Percentiles rank a stretch among this genome's conserved stretches.
phyloP scores from a whole-genome alignment of 495 filamentous ascomycete species.

The Hypomontagnella submonticulosa region DNA sequence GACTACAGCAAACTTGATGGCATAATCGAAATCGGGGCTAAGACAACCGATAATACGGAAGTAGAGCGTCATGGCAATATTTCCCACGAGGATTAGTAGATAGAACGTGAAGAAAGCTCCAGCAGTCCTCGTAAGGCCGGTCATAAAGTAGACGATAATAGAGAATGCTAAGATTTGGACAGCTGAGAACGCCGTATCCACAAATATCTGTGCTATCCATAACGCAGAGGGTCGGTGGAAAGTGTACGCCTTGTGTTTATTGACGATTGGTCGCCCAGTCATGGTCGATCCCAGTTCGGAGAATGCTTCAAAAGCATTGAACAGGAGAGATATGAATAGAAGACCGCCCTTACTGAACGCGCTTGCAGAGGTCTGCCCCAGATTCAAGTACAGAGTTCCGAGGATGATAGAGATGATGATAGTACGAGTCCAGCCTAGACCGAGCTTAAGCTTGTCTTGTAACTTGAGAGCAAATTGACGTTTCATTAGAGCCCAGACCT shows the following conservation, averaged over 20 bases:
- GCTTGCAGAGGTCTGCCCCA: conserved; percentile 71
- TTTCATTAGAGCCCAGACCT: conserved; percentile 84
- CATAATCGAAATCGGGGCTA: conserved; percentile 86
- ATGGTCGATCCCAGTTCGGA: conserved; percentile 76
- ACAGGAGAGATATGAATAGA: conserved; percentile 77
- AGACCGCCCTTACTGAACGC: conserved; percentile 83
- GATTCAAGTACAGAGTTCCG: conserved; percentile 80
- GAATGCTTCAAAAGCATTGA: conserved; percentile 85
- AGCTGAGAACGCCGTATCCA: conserved; percentile 78
- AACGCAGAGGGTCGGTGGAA: conserved; percentile 83
- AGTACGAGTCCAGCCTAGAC: conserved; percentile 78
- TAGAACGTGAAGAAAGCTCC: conserved; percentile 85
- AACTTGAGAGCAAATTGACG: conserved; percentile 86
- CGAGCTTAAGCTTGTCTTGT: conserved; percentile 82
- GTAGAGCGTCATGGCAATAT: conserved; percentile 81
- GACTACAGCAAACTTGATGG: conserved; percentile 80
- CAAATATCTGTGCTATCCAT: conserved; percentile 81
- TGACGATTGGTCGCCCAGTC: conserved; percentile 77
- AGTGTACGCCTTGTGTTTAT: conserved; percentile 81
- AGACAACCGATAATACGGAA: conserved; percentile 83
- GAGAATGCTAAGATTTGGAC: conserved; percentile 75
- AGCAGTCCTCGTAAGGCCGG: conserved; percentile 69
- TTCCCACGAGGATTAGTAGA: conserved; percentile 74
- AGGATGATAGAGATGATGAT: conserved; percentile 80
- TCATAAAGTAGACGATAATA: conserved; percentile 86